These are phyloP conservation scores for Delphinella strobiligena DNA, from an alignment of 2,329 filamentous ascomycete genomes.

Conservation along the genomic window DNA sequence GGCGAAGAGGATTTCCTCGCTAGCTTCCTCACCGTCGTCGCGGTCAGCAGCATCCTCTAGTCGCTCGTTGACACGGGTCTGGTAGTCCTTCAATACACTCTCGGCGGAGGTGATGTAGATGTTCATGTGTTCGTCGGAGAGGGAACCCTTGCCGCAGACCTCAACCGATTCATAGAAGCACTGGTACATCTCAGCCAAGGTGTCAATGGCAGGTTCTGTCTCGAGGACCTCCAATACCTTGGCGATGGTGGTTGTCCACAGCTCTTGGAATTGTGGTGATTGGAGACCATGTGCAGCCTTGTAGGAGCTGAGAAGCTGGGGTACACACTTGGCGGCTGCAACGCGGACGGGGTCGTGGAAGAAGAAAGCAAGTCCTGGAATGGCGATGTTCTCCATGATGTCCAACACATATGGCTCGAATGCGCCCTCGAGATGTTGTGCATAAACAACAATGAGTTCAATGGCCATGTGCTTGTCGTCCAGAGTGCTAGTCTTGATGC, in stretches of 20 bases:
- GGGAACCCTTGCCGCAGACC: conserved; percentile 74
- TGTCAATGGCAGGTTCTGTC: conserved; percentile 90
- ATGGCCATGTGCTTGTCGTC: conserved; percentile 99
- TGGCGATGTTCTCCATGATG: conserved; percentile 91
- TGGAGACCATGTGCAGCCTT: conserved; percentile 79
- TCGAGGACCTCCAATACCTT: conserved; percentile 89
- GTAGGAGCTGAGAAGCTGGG: conserved; percentile 83
- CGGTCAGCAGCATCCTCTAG: conserved; percentile 73
- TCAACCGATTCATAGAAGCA: conserved; percentile 99
- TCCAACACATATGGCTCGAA: conserved; percentile 87
- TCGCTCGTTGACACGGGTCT: conserved; percentile 69
- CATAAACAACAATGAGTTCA: conserved; percentile 92
- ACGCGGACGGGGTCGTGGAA: conserved; percentile 97
- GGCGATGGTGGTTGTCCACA: conserved; percentile 77
- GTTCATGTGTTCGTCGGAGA: conserved; percentile 67
- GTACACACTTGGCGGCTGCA: conserved; percentile 87
- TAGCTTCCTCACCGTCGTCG: conserved; percentile 63
- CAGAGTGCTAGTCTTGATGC: conserved; percentile 90
- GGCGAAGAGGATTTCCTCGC: conserved; percentile 75
- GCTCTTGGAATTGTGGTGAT: conserved; percentile 64
- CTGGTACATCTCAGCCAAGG: conserved; percentile 96
- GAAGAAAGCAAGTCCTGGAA: conserved; percentile 92
- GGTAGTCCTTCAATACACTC: conserved; percentile 84
- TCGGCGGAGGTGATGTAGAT: conserved; percentile 78
- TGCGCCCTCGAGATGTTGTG: conserved; percentile 81